phyloP scores from a whole-genome alignment of 2,329 filamentous ascomycete genomes.

The Arthrobotrys musiformis region DNA sequence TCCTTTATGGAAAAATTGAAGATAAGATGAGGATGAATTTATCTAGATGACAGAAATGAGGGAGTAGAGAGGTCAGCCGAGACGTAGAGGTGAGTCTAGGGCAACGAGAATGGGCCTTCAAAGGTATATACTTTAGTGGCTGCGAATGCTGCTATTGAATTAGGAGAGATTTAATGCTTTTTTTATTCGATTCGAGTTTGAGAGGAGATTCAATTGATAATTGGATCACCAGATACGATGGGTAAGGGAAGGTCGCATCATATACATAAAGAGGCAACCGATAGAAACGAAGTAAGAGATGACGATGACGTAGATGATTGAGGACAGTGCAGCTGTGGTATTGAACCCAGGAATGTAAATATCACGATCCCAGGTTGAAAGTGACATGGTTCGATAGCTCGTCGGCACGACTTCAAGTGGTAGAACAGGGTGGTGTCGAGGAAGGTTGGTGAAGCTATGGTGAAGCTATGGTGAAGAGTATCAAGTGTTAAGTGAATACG shows the following conservation, averaged over 20 bases:
- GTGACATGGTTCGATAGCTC: neutral
- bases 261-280: neutral
- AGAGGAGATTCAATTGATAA: neutral
- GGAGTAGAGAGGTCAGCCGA: too few relatives aligned
- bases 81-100: too few relatives aligned
- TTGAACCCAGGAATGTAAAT: slow-evolving; percentile 32
- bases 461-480: too few relatives aligned
- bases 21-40: too few relatives aligned
- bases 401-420: too few relatives aligned
- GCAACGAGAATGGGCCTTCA: too few relatives aligned
- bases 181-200: too few relatives aligned
- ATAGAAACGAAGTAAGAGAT: slow-evolving; percentile 6
- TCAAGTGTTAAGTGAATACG: too few relatives aligned
- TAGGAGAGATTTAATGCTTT: too few relatives aligned
- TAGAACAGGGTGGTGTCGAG: neutral
- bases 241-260: neutral
- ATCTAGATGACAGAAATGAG: too few relatives aligned
- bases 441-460: neutral
- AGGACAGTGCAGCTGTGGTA: neutral
- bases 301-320: slow-evolving; percentile 9
- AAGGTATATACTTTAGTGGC: too few relatives aligned
- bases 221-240: neutral
- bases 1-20: neutral
- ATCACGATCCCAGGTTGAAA: neutral
- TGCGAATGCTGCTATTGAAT: too few relatives aligned